Percentiles rank a stretch among this genome's conserved stretches.
phyloP scores from a whole-genome alignment of 352 stramenopile genomes.

The Phytophthora cryptogea region DNA sequence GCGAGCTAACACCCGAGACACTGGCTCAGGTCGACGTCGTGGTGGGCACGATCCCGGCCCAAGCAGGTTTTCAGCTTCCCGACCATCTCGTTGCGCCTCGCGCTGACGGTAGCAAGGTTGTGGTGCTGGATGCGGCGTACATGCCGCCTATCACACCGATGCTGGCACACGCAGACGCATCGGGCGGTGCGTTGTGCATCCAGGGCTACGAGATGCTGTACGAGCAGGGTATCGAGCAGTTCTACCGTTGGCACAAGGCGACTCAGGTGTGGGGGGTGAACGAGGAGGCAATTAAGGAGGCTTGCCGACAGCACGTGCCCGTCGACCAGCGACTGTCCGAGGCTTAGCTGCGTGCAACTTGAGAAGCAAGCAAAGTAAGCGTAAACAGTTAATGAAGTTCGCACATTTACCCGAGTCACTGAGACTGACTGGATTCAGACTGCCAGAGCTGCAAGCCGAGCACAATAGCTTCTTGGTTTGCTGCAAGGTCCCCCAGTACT shows the following conservation, averaged over 20 bases:
- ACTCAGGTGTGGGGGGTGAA: constrained; percentile 48
- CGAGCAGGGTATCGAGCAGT: constrained; percentile 97
- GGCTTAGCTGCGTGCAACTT: constrained; percentile 5
- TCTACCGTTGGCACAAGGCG: constrained; percentile 92
- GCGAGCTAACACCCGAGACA: constrained; percentile 51
- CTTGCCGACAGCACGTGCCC: constrained; percentile 60
- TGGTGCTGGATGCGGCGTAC: constrained; percentile 98
- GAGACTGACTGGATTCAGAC: not conserved
- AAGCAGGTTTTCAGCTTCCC: constrained; percentile 82
- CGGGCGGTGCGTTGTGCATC: constrained; percentile 86
- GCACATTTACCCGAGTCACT: constrained; percentile 22
- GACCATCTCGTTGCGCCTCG: constrained; percentile 57
- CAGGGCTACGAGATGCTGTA: constrained; percentile 98
- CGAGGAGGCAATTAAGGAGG: constrained; percentile 60
- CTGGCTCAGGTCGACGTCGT: constrained; percentile 86
- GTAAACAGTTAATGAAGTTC: constrained; percentile 6
- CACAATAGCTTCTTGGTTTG: not conserved
- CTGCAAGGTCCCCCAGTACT: not conserved
- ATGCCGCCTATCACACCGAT: constrained; percentile 95
- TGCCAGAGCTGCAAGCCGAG: no score
- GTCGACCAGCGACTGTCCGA: constrained; percentile 53
- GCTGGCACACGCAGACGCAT: constrained; percentile 84
- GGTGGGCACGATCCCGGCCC: constrained; percentile 95
- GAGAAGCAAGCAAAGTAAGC: not conserved
- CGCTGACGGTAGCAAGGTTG: constrained; percentile 37